Percentiles rank a stretch among this genome's conserved stretches.
These are phyloP conservation scores for Chaetomium strumarium DNA, from an alignment of 2,329 filamentous ascomycete species.

Conservation along the genomic window DNA sequence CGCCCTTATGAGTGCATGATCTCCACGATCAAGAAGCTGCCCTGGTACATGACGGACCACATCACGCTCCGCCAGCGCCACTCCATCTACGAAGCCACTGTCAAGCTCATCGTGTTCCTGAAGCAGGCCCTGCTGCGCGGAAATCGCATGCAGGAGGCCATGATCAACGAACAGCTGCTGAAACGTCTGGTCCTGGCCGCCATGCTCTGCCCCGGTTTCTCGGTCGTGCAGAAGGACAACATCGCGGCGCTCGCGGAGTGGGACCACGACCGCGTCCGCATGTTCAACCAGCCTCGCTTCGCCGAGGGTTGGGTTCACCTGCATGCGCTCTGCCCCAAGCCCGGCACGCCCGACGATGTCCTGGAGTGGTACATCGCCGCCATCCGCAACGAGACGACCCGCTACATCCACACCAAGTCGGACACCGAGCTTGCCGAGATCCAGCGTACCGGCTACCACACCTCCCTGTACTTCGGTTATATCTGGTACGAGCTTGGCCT, in stretches of 20 bases:
- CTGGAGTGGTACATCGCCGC: conserved; percentile 55
- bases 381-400: conserved; percentile 47
- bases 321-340: conserved; percentile 47
- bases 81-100: conserved; percentile 45
- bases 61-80: conserved; percentile 55
- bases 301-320: conserved; percentile 47
- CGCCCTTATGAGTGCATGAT: conserved; percentile 61
- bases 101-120: conserved; percentile 44
- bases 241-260: conserved; percentile 42
- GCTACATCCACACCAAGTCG: conserved; percentile 34
- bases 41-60: conserved; percentile 52
- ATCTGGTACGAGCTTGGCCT: conserved; percentile 45
- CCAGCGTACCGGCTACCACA: conserved; percentile 29
- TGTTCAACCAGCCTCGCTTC: conserved; percentile 43
- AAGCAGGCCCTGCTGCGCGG: conserved; percentile 36
- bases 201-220: conserved; percentile 56
- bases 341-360: conserved; percentile 44
- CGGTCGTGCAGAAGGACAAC: conserved; percentile 55
- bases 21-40: conserved; percentile 56
- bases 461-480: conserved; percentile 46
- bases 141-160: conserved; percentile 42
- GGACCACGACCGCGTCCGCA: conserved; percentile 30
- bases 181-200: conserved; percentile 47
- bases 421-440: conserved; percentile 39
- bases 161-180: conserved; percentile 49